Evolutionary conservation across 2,329 filamentous ascomycete species (phyloP), one percentile per base, ranked within the genome.

Genomic region (Pseudogymnoascus sp.): DNA sequence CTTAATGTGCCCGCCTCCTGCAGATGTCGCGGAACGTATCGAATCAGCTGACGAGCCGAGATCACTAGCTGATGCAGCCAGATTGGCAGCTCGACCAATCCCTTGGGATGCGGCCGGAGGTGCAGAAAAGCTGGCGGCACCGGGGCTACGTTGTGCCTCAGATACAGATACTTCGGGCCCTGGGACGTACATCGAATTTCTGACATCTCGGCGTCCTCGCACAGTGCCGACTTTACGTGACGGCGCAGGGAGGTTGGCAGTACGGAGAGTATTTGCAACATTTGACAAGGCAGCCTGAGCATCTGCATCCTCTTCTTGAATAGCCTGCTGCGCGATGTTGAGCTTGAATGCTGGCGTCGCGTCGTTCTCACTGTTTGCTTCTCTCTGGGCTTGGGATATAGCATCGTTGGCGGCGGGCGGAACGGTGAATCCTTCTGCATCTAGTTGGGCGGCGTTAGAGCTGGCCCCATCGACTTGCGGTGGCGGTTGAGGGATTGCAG

Each of bases 111-210:
- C 25, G n/a, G 72, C 72, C 18, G 70, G 68, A 56, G 71, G 72
- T 18, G 69, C 53, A 56, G 65, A 60, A 59, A 59, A 66, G 14
- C 70, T 68, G 14, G 5, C 25, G 23, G 14, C 42, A 36, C 59
- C 53, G 59, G 38, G 16, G 63, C 60, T 53, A 16, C 53, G 36
- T 14, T 28, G 53, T 31, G 59, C 23, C 2, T 62, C 62, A 3
- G 63, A 34, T 12, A 42, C 62, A 21, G 60, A 38, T 21, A 68
- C 66, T 9, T 71, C 69, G 16, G 72, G 70, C 42, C 76, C 76
- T 42, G 90, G 88, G 66, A 93, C 82, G 72, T 95, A 93, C 62
- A 96, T 87, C 1, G 93, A 97, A 75, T 96, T 96, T 64, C 93
- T 86, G 66, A 96, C 91, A 73, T 97, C 93, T 72, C 95, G 85